phyloP scores from a whole-genome alignment of 306 rosid genomes.

The Quercus berberidifolia region DNA sequence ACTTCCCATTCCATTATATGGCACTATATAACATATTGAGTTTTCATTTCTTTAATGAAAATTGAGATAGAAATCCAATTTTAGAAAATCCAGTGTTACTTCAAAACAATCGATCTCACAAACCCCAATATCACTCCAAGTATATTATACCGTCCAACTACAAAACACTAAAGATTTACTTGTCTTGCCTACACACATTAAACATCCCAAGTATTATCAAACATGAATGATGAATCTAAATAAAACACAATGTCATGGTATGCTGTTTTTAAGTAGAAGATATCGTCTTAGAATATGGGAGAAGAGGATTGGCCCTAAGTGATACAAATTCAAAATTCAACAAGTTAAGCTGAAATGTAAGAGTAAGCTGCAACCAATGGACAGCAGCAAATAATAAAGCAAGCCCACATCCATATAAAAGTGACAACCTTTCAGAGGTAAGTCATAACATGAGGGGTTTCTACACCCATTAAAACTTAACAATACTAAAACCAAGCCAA shows the following conservation, averaged over 20 bases:
- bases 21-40: not conserved
- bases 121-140: not conserved
- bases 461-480: not conserved
- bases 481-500: no score
- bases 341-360: not conserved
- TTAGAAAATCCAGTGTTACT: not conserved
- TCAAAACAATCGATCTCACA: not conserved
- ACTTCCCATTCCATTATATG: not conserved
- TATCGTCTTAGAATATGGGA: not conserved
- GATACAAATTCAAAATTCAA: not conserved
- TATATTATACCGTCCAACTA: not conserved
- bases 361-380: not conserved
- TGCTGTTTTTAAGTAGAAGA: not conserved
- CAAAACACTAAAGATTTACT: not conserved
- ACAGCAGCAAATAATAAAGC: not conserved
- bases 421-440: not conserved
- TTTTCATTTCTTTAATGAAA: not conserved
- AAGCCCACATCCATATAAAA: not conserved
- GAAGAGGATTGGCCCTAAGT: not conserved
- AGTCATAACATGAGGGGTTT: not conserved
- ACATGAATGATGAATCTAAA: not conserved
- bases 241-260: not conserved
- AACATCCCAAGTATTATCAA: not conserved
- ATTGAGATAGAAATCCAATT: not conserved
- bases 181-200: not conserved